A percentile compares a stretch with the other conserved stretches of the same genome.
Evolutionary conservation across 768 basidiomycete species (phyloP).

Genomic region (Russula emetica): DNA sequence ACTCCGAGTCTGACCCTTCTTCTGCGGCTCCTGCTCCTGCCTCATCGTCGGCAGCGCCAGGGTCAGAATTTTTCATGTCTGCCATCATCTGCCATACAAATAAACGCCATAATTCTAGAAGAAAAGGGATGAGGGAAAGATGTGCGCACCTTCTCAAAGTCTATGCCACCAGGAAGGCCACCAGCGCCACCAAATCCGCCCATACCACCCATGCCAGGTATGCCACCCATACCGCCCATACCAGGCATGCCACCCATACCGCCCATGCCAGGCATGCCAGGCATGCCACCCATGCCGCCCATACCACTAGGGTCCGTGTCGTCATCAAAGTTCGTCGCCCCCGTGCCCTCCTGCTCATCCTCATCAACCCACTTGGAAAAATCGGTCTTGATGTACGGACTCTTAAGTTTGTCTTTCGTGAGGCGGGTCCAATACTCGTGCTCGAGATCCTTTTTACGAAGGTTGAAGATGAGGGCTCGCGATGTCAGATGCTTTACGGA

Average conservation of each 20-base stretch:
- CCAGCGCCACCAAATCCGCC: constrained; percentile 35
- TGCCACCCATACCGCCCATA: background rate
- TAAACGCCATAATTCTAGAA: background rate
- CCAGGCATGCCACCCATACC: constrained; percentile 37
- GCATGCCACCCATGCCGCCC: constrained; percentile 52
- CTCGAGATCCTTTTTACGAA: constrained; percentile 76
- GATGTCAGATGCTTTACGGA: constrained; percentile 57
- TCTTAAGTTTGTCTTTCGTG: constrained; percentile 81
- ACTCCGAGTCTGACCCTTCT: constrained; percentile 40
- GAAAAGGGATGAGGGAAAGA: background rate
- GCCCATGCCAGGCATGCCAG: constrained; percentile 56
- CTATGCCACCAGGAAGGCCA: constrained; percentile 39
- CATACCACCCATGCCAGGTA: background rate
- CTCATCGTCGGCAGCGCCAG: constrained; percentile 24
- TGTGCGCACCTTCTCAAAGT: constrained; percentile 57
- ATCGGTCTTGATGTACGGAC: constrained; percentile 86
- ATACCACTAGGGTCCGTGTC: constrained; percentile 41
- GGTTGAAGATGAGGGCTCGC: constrained; percentile 60
- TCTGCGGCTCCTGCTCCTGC: background rate
- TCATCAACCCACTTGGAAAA: constrained; percentile 96
- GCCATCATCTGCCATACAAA: constrained; percentile 40
- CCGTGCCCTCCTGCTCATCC: constrained; percentile 82
- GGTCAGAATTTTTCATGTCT: constrained; percentile 33
- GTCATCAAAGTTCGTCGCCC: constrained; percentile 39
- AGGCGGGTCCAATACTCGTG: constrained; percentile 90